These are phyloP conservation scores for Cladosporium sp. DNA, from an alignment of 2,329 filamentous ascomycete species.

Conservation along the genomic window DNA sequence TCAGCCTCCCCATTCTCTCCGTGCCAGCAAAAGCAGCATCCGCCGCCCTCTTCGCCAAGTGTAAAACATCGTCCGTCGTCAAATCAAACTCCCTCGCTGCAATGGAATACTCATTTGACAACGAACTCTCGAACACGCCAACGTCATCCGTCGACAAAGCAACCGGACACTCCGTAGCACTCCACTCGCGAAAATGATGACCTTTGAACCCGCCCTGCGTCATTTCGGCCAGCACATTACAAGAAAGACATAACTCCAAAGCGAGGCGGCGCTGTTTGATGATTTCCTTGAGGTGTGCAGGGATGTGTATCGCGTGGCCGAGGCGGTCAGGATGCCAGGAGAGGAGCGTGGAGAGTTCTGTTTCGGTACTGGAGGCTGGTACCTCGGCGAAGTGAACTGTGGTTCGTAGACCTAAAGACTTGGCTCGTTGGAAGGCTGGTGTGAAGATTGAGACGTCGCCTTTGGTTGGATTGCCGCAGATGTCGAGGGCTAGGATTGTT, in stretches of 20 bases:
- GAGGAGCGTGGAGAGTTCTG: conserved; percentile 62
- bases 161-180: conserved; percentile 53
- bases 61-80: conserved; percentile 42
- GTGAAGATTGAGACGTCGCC: conserved; percentile 58
- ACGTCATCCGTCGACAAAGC: conserved; percentile 80
- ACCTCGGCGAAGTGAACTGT: conserved; percentile 78
- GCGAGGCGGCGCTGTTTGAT: conserved; percentile 55
- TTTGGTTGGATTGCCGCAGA: conserved; percentile 69
- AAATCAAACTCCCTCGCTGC: conserved; percentile 67
- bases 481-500: conserved; percentile 68
- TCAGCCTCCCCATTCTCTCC: conserved; percentile 55
- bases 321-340: conserved; percentile 63
- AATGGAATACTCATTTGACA: conserved; percentile 73
- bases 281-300: conserved; percentile 53
- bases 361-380: conserved; percentile 49
- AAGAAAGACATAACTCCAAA: conserved; percentile 72
- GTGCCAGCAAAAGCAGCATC: conserved; percentile 63
- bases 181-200: conserved; percentile 77
- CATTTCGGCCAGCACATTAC: conserved; percentile 74
- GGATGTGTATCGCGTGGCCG: conserved; percentile 74
- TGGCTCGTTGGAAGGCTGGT: conserved; percentile 55
- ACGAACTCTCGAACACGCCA: conserved; percentile 69
- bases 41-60: conserved; percentile 57
- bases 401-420: conserved; percentile 52
- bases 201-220: conserved; percentile 58